Base-by-base conservation (phyloP, 1,284 basidiomycete species). In the Moesziomyces globuligerus region DNA sequence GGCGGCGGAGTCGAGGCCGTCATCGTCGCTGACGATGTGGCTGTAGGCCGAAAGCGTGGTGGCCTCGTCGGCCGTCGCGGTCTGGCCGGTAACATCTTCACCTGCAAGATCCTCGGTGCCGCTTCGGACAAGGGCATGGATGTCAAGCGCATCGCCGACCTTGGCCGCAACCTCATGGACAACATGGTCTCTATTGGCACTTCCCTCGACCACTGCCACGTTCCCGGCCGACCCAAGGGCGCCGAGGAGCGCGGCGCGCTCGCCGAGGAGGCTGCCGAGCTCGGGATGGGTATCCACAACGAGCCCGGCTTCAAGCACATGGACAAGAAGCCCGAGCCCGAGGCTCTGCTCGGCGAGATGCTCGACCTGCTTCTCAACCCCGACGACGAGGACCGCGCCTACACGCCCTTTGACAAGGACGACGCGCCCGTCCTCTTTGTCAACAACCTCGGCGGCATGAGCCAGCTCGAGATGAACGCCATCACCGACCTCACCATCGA, bases 201-300 rank as follows among this genome's bases (percentile, higher is more conserved):
- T 26, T 86, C 86, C 32, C 79, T 88, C 32, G 87, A 85, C 42
- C 87, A 88, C 76, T 88, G 87, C 72, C 87, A 88, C 73, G 85
- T 88, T 40, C 87, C 87, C 13, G 87, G 87, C 17, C 79, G 86
- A 9, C 73, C 74, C 40, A 79, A 79, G 52, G 67, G 69, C 26
- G 65, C 45, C 18, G 78, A 79, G 51, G 73, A 75, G 45, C 75
- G 80, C 11, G 79, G 74, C 28, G 77, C 78, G 17, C 74, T 83
- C 23, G 66, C 64, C 9, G 78, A 79, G 4, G 80, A 79, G 3
- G 83, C 84, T 34, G 85, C 84, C 51, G 87, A 88, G 72, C 79
- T 88, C 28, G 87, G 87, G 1, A 81, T 88, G 52, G 87, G 87
- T 11, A 83, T 88, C 50, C 87, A 88, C 78, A 88, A 88, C 66